A percentile compares a stretch with the other conserved stretches of the same genome.
Conservation (phyloP, 306 rosid genomes). For the Prunus kanzakura region DNA sequence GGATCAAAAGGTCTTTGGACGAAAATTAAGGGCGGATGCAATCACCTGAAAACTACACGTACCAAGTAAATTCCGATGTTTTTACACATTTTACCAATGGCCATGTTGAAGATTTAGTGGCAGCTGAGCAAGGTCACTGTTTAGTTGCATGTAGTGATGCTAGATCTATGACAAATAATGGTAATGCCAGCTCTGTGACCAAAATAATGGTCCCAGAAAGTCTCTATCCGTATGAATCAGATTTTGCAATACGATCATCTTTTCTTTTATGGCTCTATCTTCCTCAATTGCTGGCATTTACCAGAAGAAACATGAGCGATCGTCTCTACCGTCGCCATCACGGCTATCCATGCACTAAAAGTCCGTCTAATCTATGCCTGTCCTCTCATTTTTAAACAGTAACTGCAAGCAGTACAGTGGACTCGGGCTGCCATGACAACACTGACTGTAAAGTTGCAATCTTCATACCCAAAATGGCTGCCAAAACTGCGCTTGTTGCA, state of each 20-base stretch:
- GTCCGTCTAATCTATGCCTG: slow-evolving; percentile 19
- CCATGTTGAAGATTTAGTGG: not conserved
- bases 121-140: not conserved
- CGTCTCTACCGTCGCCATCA: slow-evolving; percentile 39
- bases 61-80: not conserved
- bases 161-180: slow-evolving; percentile 12
- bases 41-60: not conserved
- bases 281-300: slow-evolving; percentile 11
- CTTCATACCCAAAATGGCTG: not conserved
- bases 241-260: not conserved
- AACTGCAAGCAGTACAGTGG: not conserved
- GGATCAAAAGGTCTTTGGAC: not conserved
- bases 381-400: not conserved
- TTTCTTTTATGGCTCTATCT: not conserved
- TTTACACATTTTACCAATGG: not conserved
- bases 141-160: slow-evolving; percentile 4
- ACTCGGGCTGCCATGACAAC: not conserved
- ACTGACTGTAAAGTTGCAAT: not conserved
- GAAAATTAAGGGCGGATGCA: not conserved
- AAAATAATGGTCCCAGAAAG: slow-evolving; percentile 45
- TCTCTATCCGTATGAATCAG: not conserved
- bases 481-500: not conserved
- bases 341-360: slow-evolving; percentile 5
- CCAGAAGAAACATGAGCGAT: not conserved
- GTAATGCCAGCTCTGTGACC: slow-evolving; percentile 24